Percentiles rank a stretch among this genome's conserved stretches.
phyloP scores from a whole-genome alignment of 805 yeast species.

The Candida ponderosae region DNA sequence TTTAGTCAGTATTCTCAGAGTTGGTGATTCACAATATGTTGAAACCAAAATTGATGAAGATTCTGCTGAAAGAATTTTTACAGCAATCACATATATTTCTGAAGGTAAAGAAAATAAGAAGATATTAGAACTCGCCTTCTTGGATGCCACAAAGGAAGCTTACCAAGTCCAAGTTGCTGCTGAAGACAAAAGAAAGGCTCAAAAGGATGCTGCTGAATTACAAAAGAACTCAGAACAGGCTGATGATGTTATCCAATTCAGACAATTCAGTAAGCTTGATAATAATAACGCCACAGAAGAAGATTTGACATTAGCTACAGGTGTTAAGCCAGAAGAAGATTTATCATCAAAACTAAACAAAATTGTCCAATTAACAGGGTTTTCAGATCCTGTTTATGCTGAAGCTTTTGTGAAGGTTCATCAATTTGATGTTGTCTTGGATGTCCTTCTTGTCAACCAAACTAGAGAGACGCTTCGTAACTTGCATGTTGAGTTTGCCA shows the following conservation, averaged over 20 bases:
- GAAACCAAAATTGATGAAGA: slow-evolving; percentile 87
- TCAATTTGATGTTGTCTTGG: slow-evolving; percentile 92
- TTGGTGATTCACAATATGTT: slow-evolving; percentile 66
- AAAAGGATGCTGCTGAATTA: slow-evolving; percentile 45
- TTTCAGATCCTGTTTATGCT: slow-evolving; percentile 95
- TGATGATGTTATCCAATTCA: slow-evolving; percentile 70
- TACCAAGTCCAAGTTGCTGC: slow-evolving; percentile 61
- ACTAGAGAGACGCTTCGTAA: slow-evolving; percentile 87
- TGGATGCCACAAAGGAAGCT: slow-evolving; percentile 83
- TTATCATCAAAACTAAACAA: slow-evolving; percentile 75
- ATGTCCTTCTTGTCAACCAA: slow-evolving; percentile 90
- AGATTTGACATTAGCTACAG: slow-evolving; percentile 52
- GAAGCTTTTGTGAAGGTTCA: slow-evolving; percentile 96
- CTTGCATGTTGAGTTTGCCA: slow-evolving; percentile 89
- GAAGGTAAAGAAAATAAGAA: slow-evolving; percentile 48
- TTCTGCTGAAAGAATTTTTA: slow-evolving; percentile 85
- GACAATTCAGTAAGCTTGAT: slow-evolving; percentile 59
- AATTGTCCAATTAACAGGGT: slow-evolving; percentile 93
- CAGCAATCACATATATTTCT: slow-evolving; percentile 75
- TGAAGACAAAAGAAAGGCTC: slow-evolving; percentile 51
- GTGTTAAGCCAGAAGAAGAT: slow-evolving; percentile 44
- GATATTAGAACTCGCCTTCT: slow-evolving; percentile 56
- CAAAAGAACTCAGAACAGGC: slow-evolving; percentile 64
- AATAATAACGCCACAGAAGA: slow-evolving; percentile 42
- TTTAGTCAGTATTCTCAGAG: slow-evolving; percentile 86